A percentile compares a stretch with the other conserved stretches of the same genome.
These are phyloP conservation scores for Scheffersomyces lignosus DNA, from an alignment of 805 yeast species.

Conservation along the genomic window DNA sequence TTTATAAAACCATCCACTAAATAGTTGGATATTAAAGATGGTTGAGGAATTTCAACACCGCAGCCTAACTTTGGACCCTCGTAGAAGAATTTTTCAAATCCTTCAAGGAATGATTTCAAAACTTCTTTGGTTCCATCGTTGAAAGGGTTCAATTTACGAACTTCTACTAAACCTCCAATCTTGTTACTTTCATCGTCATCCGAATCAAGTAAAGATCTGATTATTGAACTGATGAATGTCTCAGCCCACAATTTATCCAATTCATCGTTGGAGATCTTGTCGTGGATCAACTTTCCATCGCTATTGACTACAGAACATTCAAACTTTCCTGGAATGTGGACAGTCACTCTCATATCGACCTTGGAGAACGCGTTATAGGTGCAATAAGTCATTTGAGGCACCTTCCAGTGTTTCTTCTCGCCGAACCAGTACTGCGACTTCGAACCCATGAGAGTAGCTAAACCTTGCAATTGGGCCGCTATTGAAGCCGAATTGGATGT, in stretches of 20 bases:
- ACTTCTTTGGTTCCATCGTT: constrained; percentile 38
- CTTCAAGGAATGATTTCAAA: constrained; percentile 51
- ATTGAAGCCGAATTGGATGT: constrained; percentile 75
- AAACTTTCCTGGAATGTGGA: constrained; percentile 74
- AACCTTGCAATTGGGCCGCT: constrained; percentile 69
- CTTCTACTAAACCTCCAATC: constrained; percentile 69
- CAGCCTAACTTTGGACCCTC: constrained; percentile 69
- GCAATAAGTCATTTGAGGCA: constrained; percentile 69
- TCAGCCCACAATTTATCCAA: constrained; percentile 50
- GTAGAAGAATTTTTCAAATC: constrained; percentile 64
- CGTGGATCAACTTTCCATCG: constrained; percentile 55
- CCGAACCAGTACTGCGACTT: constrained; percentile 80
- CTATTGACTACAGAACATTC: constrained; percentile 51
- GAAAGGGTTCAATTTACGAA: constrained; percentile 81
- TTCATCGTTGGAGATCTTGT: constrained; percentile 51
- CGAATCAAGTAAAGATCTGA: constrained; percentile 65
- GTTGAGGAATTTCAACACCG: constrained; percentile 64
- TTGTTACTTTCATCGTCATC: constrained; percentile 65
- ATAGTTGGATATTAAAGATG: constrained; percentile 64
- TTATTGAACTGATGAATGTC: constrained; percentile 67
- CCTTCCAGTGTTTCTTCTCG: constrained; percentile 65
- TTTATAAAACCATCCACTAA: constrained; percentile 73
- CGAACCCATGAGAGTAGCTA: constrained; percentile 60
- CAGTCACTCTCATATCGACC: constrained; percentile 70
- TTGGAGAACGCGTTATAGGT: constrained; percentile 60